These are phyloP conservation scores for Ceratonia siliqua DNA, from an alignment of 306 rosid genomes.

Conservation along the genomic window DNA sequence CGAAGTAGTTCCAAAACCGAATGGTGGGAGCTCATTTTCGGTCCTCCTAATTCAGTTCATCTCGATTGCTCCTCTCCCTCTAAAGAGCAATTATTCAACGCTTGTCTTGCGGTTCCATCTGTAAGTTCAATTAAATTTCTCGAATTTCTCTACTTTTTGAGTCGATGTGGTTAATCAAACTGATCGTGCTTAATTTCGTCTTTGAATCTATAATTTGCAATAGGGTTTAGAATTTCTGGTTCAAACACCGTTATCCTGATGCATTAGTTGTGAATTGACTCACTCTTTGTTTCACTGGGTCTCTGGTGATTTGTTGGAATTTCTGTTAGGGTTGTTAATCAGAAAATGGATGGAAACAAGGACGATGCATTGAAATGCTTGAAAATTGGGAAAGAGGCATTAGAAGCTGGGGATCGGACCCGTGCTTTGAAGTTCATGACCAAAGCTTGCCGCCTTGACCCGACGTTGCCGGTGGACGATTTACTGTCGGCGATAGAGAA, in stretches of 20 bases:
- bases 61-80: not conserved
- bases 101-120: conserved; percentile 36
- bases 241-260: not conserved
- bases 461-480: conserved; percentile 66
- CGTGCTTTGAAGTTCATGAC: conserved; percentile 72
- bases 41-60: no score
- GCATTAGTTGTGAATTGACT: not conserved
- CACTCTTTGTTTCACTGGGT: not conserved
- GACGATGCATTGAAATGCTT: conserved; percentile 87
- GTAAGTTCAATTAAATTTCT: conserved; percentile 43
- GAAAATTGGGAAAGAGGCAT: conserved; percentile 70
- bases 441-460: conserved; percentile 92
- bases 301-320: conserved; percentile 10
- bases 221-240: not conserved
- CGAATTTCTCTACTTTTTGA: not conserved
- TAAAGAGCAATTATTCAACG: conserved; percentile 8
- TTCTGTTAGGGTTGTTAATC: not conserved
- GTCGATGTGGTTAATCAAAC: not conserved
- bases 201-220: not conserved
- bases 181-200: not conserved
- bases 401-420: conserved; percentile 64
- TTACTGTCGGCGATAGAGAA: conserved; percentile 54
- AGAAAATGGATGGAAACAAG: conserved; percentile 82
- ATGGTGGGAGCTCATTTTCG: no score
- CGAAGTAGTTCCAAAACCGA: no score